Base-by-base conservation (phyloP, 2,329 filamentous ascomycete genomes). In the Talaromyces sp. region DNA sequence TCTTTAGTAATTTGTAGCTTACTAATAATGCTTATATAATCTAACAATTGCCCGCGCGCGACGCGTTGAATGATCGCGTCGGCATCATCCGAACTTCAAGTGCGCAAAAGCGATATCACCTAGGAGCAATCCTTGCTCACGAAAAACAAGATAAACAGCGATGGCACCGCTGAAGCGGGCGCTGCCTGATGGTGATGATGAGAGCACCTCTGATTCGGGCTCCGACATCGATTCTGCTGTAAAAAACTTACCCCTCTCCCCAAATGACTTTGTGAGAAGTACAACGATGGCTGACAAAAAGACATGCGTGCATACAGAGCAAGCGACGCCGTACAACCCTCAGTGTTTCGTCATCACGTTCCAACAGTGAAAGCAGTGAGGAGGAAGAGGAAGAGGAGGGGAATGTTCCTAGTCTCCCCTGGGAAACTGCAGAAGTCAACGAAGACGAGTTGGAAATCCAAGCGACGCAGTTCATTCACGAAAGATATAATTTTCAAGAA, bases 391-490 rank as follows among this genome's bases (percentile, higher is more conserved):
- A 42, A 51, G 31, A 40, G 27, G 54, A 52, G 10, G 57, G 50
- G 12, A 42, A 57, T 40, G 36, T 47, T 12, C 33, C 57, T n/a
- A 31, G 42, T 28, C 14, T 56, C 8, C 53, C 47, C 1, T 36
- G 27, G 52, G 40, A 57, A 47, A n/a, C 36, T 28, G 28, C 47
- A 34, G 18, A 52, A 27, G 56, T 59, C 36, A 69, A 77, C 30
- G 76, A 79, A 60, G 72, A 74, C 18, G 72, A 74, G 54, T 65
- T 76, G 67, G 87, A 90, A 68, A 75, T 84, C 58, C 81, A 82
- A 56, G 87, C 88, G 31, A 90, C 87, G 9, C 87, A 90, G 70
- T 83, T 84, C 31, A 79, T 91, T 28, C 80, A 77, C 59, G 70
- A 81, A 60, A 82, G 78, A 65, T 81, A 80, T 69, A 74, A 73